Evolutionary conservation across 1,139 yeast species (phyloP), one percentile per base, ranked within the genome.

Genomic region (Nakaseomyces sp.): DNA sequence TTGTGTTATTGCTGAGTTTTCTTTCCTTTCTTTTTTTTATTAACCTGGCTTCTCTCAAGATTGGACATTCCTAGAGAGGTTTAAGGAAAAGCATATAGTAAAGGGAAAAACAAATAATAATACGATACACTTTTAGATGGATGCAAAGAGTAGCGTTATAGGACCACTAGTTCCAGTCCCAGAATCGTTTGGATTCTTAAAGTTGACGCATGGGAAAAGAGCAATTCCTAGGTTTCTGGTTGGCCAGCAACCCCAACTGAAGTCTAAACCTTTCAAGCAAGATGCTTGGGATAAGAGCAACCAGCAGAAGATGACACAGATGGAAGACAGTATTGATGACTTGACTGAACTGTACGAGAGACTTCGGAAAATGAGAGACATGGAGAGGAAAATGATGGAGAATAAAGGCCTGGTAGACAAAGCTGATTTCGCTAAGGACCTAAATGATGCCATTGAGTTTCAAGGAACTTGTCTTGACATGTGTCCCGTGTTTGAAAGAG

Each of bases 401-500:
- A 64, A 68, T 1, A 67, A 79, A 43, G 94, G 95, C 0, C 68
- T 88, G 10, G 96, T 93, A 2, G 98, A 93, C 63, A 84, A 81
- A 35, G 95, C 88, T 52, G 88, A 87, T 52, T 78, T 77, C 1
- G 77, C 88, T 38, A 88, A 89, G 60, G 80, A 82, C 47, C 70
- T 93, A 26, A 80, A 77, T 48, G 95, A 89, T 52, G 98, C 98
- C 2, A 87, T 89, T 42, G 64, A 74, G 1, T 93, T 93, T 58
- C 77, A 77, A 48, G 99, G 99, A 3, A 76, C 95, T 0, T 93
- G 98, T 65, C 63, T 70, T 37, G 95, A 87, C 50, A 91, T 89
- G 97, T 91, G 98, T 64, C 97, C 99, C 0, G 76, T 79, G 0
- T 91, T 82, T 65, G 98, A 93, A 65, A 73, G 98, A 55, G 84